phyloP scores from a whole-genome alignment of 2,329 filamentous ascomycete species.

The Penicillium sp. region DNA sequence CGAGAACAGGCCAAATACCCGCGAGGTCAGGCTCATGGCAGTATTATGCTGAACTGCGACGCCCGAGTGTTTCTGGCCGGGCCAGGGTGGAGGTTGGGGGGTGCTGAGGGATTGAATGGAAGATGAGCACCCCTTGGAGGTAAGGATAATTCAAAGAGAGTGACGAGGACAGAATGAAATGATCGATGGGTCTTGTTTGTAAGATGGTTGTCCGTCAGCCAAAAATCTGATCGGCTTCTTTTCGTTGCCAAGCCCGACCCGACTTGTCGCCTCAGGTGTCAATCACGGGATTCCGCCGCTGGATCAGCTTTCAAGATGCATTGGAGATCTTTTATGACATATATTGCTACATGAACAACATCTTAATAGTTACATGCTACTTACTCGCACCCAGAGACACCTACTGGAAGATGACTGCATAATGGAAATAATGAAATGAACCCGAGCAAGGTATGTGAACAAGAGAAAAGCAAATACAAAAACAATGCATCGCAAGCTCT shows the following conservation, averaged over 20 bases:
- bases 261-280: conserved; percentile 18
- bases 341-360: not conserved
- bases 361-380: not conserved
- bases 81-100: conserved; percentile 27
- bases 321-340: not conserved
- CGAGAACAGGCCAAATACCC: conserved; percentile 52
- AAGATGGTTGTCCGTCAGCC: conserved; percentile 22
- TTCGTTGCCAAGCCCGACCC: conserved; percentile 28
- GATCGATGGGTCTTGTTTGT: conserved; percentile 4
- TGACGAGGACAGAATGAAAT: conserved; percentile 15
- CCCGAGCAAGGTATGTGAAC: conserved; percentile 12
- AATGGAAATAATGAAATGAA: not conserved
- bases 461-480: conserved; percentile 12
- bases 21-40: conserved; percentile 58
- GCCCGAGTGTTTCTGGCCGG: conserved; percentile 30
- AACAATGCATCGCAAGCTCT: conserved; percentile 21
- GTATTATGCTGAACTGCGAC: conserved; percentile 27
- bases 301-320: no score
- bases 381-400: not conserved
- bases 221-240: conserved; percentile 36
- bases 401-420: not conserved
- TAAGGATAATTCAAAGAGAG: conserved; percentile 14
- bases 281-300: conserved; percentile 8
- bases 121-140: conserved; percentile 18
- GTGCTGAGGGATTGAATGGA: conserved; percentile 16